Percentiles rank a stretch among this genome's conserved stretches.
phyloP scores from a whole-genome alignment of 1,284 basidiomycete genomes.

The Heterobasidion annosum region DNA sequence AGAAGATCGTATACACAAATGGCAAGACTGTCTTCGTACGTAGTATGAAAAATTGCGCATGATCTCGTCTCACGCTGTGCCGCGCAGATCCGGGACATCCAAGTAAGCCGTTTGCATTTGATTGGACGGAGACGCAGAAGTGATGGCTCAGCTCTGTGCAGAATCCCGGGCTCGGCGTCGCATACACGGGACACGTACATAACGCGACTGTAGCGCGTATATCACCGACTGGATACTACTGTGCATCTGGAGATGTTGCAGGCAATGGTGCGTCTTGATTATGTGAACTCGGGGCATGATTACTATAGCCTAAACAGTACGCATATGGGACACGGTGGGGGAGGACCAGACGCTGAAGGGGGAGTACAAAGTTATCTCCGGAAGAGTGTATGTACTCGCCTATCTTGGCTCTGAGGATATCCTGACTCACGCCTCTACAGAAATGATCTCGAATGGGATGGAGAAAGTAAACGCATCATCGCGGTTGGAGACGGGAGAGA shows the following conservation, averaged over 20 bases:
- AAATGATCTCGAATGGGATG: conserved; percentile 95
- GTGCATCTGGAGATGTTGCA: conserved; percentile 78
- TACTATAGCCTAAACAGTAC: conserved; percentile 36
- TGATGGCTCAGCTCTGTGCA: conserved; percentile 16
- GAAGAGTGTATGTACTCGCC: conserved; percentile 56
- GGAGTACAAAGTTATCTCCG: conserved; percentile 78
- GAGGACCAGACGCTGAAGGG: conserved; percentile 82
- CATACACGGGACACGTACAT: conserved; percentile 78
- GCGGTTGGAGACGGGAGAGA: conserved; percentile 95
- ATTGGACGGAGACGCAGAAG: background rate
- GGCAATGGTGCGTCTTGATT: conserved; percentile 57
- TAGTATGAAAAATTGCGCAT: conserved; percentile 10
- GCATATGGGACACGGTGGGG: conserved; percentile 91
- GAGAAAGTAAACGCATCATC: conserved; percentile 92
- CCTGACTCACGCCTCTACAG: conserved; percentile 24
- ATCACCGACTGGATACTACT: conserved; percentile 93
- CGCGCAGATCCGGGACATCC: conserved; percentile 51
- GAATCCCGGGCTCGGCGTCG: conserved; percentile 49
- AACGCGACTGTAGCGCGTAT: conserved; percentile 86
- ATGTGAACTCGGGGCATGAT: background rate
- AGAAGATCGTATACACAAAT: conserved; percentile 83
- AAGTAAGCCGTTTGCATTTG: conserved; percentile 24
- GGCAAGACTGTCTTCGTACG: conserved; percentile 81
- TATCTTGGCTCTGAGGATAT: background rate
- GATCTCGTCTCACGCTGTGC: background rate